These are phyloP conservation scores for Trametes sp. DNA, from an alignment of 1,284 basidiomycete species.

Conservation along the genomic window DNA sequence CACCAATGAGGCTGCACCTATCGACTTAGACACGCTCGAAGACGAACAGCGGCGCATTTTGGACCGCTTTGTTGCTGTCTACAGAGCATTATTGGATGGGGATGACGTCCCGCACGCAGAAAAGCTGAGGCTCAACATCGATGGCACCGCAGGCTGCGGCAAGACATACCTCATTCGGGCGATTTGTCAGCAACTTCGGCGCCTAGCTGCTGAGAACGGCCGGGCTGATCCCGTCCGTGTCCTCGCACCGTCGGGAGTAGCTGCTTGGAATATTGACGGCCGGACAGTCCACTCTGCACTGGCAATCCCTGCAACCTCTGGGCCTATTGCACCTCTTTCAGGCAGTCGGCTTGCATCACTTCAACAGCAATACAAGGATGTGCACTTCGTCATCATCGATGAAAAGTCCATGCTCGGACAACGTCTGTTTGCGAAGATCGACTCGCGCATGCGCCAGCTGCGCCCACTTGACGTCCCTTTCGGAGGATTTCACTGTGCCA, in stretches of 20 bases:
- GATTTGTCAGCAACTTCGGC: conserved; percentile 7
- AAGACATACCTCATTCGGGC: conserved; percentile 10
- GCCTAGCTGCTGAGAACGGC: background rate
- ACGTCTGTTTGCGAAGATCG: background rate
- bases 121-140: conserved; percentile 1
- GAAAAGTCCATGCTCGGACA: conserved; percentile 12
- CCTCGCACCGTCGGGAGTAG: conserved; percentile 7
- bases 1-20: too few relatives aligned
- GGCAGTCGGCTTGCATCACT: background rate
- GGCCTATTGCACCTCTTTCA: background rate
- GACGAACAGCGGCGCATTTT: background rate
- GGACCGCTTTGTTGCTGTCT: background rate
- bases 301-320: background rate
- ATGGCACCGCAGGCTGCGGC: conserved; percentile 8
- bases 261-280: conserved; percentile 7
- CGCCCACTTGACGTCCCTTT: background rate
- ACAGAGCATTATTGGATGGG: background rate
- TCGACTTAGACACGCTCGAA: background rate
- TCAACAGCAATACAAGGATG: background rate
- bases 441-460: conserved; percentile 2
- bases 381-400: conserved; percentile 6
- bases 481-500: conserved; percentile 2
- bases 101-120: background rate
- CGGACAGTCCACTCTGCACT: conserved; percentile 2
- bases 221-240: conserved; percentile 1